Conservation (phyloP, 1,139 yeast species). For the Suzukiozyma palmioleophila region DNA sequence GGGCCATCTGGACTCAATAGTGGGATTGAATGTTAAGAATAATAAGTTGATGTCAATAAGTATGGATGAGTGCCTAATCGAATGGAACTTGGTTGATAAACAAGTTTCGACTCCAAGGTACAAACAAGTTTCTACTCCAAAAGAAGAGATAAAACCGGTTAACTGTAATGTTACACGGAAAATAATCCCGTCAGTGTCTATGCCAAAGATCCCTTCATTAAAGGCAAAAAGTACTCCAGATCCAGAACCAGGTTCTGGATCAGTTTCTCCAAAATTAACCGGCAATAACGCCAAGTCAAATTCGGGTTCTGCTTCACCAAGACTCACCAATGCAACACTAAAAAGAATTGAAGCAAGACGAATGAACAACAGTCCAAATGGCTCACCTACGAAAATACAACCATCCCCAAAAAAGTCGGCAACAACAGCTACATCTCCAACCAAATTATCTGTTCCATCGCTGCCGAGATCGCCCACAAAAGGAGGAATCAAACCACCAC, state of each 20-base stretch:
- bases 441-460: slow-evolving; percentile 5
- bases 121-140: background rate
- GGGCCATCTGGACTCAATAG: slow-evolving; percentile 63
- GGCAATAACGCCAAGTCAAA: background rate
- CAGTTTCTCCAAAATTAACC: slow-evolving; percentile 1
- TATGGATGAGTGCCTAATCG: slow-evolving; percentile 49
- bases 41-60: slow-evolving; percentile 39
- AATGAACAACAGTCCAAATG: background rate
- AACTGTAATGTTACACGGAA: slow-evolving; percentile 31
- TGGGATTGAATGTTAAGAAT: slow-evolving; percentile 30
- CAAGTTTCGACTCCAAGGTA: background rate
- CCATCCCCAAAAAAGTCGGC: slow-evolving; percentile 4
- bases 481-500: slow-evolving; percentile 1
- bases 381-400: slow-evolving; percentile 5
- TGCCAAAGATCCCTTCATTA: slow-evolving; percentile 4
- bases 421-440: slow-evolving; percentile 8
- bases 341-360: slow-evolving; percentile 27
- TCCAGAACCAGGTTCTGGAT: background rate
- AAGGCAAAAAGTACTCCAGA: slow-evolving; percentile 1
- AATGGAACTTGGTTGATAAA: slow-evolving; percentile 31
- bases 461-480: slow-evolving; percentile 3
- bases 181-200: slow-evolving; percentile 22
- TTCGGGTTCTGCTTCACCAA: slow-evolving; percentile 16
- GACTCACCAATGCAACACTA: slow-evolving; percentile 26
- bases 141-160: slow-evolving; percentile 13